These are phyloP conservation scores for Fusarium scirpi DNA, from an alignment of 2,329 filamentous ascomycete genomes.

Conservation along the genomic window DNA sequence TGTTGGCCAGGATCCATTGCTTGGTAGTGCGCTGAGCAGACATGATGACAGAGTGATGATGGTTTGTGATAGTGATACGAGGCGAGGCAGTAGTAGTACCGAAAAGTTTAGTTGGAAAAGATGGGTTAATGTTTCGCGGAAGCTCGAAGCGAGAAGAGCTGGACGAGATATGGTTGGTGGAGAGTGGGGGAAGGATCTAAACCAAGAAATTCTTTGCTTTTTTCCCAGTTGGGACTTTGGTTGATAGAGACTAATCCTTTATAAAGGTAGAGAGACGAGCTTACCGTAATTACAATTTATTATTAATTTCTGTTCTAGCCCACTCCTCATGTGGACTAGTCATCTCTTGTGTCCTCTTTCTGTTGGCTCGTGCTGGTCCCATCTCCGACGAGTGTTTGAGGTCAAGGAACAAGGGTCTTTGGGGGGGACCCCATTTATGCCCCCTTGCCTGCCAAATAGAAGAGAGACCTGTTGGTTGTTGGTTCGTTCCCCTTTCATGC, in stretches of 20 bases:
- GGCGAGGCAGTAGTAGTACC: background rate
- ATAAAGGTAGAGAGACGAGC: conserved; percentile 21
- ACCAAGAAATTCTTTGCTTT: background rate
- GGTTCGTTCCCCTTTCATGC: conserved; percentile 9
- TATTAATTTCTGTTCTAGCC: background rate
- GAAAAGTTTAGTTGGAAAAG: background rate
- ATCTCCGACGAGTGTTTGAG: conserved; percentile 14
- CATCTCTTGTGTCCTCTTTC: conserved; percentile 11
- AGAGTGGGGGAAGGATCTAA: background rate
- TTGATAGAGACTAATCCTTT: conserved; percentile 4
- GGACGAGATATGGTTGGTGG: conserved; percentile 8
- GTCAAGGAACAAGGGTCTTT: background rate
- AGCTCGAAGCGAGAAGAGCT: background rate
- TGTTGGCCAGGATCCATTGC: conserved; percentile 48
- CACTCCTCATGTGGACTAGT: conserved; percentile 13
- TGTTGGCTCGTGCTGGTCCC: conserved; percentile 27
- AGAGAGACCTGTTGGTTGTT: background rate
- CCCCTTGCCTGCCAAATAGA: background rate
- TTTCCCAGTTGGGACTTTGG: conserved; percentile 1
- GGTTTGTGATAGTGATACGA: background rate
- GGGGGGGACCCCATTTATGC: background rate
- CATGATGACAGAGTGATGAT: conserved; percentile 27
- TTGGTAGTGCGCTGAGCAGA: conserved; percentile 46
- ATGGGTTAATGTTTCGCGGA: conserved; percentile 12
- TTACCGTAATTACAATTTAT: conserved; percentile 9